A percentile compares a stretch with the other conserved stretches of the same genome.
Evolutionary conservation across 768 basidiomycete species (phyloP).

Genomic region (Suillus spraguei): DNA sequence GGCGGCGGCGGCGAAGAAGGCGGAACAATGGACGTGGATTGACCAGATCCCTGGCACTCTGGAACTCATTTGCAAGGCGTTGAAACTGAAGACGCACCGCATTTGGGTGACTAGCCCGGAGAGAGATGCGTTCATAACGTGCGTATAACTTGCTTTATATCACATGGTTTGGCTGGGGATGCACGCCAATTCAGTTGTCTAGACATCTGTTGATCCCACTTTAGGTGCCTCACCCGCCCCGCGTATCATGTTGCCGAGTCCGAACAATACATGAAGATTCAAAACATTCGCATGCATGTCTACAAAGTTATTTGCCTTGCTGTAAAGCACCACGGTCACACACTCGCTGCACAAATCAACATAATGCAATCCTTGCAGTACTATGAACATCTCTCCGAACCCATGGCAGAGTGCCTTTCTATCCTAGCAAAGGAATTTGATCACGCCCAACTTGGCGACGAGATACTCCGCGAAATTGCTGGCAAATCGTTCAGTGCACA

Average conservation of each 20-base stretch:
- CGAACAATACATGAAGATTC: conserved; percentile 85
- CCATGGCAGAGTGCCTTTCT: conserved; percentile 88
- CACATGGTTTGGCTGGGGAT: neutral
- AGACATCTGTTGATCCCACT: conserved; percentile 12
- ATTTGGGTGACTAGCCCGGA: conserved; percentile 92
- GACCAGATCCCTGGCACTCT: conserved; percentile 76
- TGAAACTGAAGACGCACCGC: conserved; percentile 68
- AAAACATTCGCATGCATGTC: conserved; percentile 69
- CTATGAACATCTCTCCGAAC: conserved; percentile 92
- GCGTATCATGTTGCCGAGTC: conserved; percentile 86
- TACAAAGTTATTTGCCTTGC: conserved; percentile 91
- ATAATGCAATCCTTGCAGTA: conserved; percentile 94
- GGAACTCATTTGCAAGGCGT: conserved; percentile 68
- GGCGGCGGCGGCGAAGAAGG: conserved; percentile 48
- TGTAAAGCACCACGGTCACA: conserved; percentile 89
- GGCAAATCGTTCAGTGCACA: conserved; percentile 74
- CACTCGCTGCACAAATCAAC: conserved; percentile 80
- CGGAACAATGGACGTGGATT: conserved; percentile 70
- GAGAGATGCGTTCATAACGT: conserved; percentile 85
- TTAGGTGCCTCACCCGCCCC: conserved; percentile 86
- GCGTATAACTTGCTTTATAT: conserved; percentile 29
- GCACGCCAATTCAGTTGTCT: neutral
- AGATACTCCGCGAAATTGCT: conserved; percentile 87
- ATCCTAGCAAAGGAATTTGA: conserved; percentile 86
- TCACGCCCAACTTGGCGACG: conserved; percentile 86